These are phyloP conservation scores for Penicillium pulvis DNA, from an alignment of 495 filamentous ascomycete genomes.

Conservation along the genomic window DNA sequence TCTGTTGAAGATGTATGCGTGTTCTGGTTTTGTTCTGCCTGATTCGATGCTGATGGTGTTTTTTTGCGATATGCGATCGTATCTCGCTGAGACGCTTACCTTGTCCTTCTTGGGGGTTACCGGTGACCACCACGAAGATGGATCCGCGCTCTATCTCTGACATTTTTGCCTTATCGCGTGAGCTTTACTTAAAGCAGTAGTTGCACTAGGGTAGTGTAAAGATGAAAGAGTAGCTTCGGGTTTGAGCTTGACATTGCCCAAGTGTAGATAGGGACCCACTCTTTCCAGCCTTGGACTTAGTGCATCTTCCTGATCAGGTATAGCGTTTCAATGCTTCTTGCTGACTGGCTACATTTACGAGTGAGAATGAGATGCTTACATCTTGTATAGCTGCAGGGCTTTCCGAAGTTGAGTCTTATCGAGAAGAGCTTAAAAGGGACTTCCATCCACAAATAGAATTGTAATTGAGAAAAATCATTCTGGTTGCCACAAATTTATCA, in stretches of 20 bases:
- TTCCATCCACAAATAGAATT: background rate
- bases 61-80: conserved; percentile 12
- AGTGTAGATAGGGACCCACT: background rate
- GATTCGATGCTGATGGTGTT: conserved; percentile 4
- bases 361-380: background rate
- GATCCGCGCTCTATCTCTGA: conserved; percentile 1
- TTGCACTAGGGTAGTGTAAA: conserved; percentile 1
- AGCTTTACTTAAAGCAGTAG: background rate
- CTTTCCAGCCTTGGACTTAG: conserved; percentile 8
- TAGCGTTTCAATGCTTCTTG: background rate
- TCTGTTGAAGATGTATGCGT: background rate
- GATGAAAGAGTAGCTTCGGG: background rate
- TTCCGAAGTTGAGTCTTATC: background rate
- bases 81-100: conserved; percentile 20
- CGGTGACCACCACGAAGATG: conserved; percentile 24
- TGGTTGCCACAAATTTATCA: background rate
- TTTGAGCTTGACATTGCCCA: background rate
- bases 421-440: background rate
- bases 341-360: background rate
- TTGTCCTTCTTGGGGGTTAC: conserved; percentile 17
- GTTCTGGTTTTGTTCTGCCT: background rate
- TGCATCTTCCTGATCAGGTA: conserved; percentile 18
- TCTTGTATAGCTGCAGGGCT: background rate
- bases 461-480: background rate
- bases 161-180: background rate